Base-by-base conservation (phyloP, 805 yeast genomes). In the Myxozyma melibiosi region DNA sequence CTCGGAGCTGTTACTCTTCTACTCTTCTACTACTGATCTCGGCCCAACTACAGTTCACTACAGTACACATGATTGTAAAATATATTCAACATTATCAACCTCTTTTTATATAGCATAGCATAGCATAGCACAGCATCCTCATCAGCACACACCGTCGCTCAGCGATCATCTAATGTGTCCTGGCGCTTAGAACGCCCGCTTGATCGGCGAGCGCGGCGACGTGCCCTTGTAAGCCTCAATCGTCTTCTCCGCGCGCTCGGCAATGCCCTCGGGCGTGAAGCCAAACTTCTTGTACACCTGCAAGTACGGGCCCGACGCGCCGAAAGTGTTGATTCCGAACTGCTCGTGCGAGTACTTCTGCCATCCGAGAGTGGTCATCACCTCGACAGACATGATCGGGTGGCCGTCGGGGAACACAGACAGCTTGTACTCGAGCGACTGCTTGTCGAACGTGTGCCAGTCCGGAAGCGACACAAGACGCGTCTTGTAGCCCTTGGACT, bases 351-450 rank as follows among this genome's bases (percentile, higher is more conserved):
- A 83, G 80, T 90, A 94, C 76, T 85, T 88, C 69, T 85, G 79
- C 99, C 99, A 94, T 57, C 97, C 97, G 68, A 81, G 78, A 53
- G 96, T 84, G 55, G 96, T 76, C 84, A 90, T 80, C 51, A 90
- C 98, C 83, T 94, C 99, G 65, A 92, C 88, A 55, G 97, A 89
- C 76, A 94, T 65, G 72, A 89, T 84, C 74, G 98, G 98, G 55
- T 88, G 84, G 70, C 94, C 95, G 73, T 91, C 95, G 73, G 99
- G 99, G 76, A 94, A 81, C 62, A 94, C 95, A 55, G 89, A 80
- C 70, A 88, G 80, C 77, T 78, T 80, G 81, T 94, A 94, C 70
- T 85, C 92, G 65, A 76, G 71, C 18, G 42, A 65, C 82, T 94
- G 99, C 68, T 77, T 71, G 78, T 88, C 96, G 71, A 94, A 94